Evolutionary conservation across 768 basidiomycete genomes (phyloP), one percentile per base, ranked within the genome.

Genomic region (Trametes punicea): DNA sequence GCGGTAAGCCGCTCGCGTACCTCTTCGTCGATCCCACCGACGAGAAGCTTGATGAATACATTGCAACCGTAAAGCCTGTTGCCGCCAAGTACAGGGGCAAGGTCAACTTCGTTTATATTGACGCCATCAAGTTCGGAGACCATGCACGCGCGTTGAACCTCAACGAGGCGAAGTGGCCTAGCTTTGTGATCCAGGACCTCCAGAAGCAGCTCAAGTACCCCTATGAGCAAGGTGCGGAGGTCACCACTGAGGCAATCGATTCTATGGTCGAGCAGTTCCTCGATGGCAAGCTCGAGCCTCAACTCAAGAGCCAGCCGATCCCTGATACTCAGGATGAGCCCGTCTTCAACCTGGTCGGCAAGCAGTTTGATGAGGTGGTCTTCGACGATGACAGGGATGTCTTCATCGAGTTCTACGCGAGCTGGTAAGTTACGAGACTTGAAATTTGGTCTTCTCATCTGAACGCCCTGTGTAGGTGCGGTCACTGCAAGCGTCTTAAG

Each of bases 61-160:
- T 96, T 60, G 83, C 84, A 23, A 71, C 77, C 36, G 69, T 98
- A 63, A 83, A 78, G 63, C 85, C 92, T 8, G 71, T 96, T 49
- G 97, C 97, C 6, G 75, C 83, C 49, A 82, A 85, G 68, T 83
- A 82, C 78, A 93, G 90, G 74, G 81, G 84, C 64, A 86, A 91
- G 74, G 67, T 98, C 69, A 97, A 97, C 85, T 97, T 98, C 71
- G 96, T 98, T 59, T 96, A 87, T 86, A 98, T 99, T 64, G 97
- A 99, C 71, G 94, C 93, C 21, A 75, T 88, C 75, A 93, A 94
- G 71, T 99, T 94, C 65, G 84, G 83, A 65, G 96, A 98, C 66
- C 97, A 99, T 75, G 97, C 88, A 63, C 94, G 93, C 73, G 90
- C 91, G 1, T 81, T 99, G 55, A 96, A 95, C 80, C 80, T 99